A percentile compares a stretch with the other conserved stretches of the same genome.
phyloP scores from a whole-genome alignment of 2,329 filamentous ascomycete genomes.

The Fusarium staphyleae region DNA sequence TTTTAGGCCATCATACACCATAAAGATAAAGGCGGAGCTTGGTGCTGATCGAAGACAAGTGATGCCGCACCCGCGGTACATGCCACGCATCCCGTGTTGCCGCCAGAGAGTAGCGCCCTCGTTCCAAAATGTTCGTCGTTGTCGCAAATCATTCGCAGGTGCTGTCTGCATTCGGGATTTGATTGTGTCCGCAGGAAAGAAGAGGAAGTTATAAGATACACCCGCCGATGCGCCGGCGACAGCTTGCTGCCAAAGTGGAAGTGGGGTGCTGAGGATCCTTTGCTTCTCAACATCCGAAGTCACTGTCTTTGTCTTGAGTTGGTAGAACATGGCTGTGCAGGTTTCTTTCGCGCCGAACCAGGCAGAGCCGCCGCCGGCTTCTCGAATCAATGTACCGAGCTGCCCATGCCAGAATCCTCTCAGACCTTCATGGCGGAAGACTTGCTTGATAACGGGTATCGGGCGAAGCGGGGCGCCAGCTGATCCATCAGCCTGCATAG shows the following conservation, averaged over 20 bases:
- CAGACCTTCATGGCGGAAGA: constrained; percentile 84
- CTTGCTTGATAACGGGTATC: constrained; percentile 74
- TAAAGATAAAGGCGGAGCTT: constrained; percentile 98
- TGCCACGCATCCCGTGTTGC: constrained; percentile 79
- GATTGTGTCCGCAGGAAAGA: constrained; percentile 97
- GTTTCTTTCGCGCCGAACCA: constrained; percentile 96
- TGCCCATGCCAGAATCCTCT: constrained; percentile 95
- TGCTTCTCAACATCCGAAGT: constrained; percentile 51
- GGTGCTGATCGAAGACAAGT: constrained; percentile 88
- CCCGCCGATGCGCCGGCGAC: constrained; percentile 86
- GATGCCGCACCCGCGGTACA: constrained; percentile 95
- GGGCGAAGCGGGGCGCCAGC: constrained; percentile 64
- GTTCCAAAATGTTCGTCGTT: constrained; percentile 71
- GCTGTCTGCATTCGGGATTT: constrained; percentile 97
- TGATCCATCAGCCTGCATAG: constrained; percentile 52
- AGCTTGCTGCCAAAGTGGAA: constrained; percentile 88
- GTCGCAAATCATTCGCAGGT: constrained; percentile 65
- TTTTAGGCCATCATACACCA: constrained; percentile 89
- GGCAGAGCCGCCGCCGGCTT: constrained; percentile 89
- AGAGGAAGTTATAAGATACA: constrained; percentile 94
- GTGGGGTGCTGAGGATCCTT: constrained; percentile 55
- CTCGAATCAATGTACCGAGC: constrained; percentile 88
- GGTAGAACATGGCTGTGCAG: constrained; percentile 73
- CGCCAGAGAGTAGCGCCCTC: constrained; percentile 80
- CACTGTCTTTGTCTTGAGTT: constrained; percentile 56